Evolutionary conservation across 2,329 filamentous ascomycete species (phyloP).

Genomic region (Scedosporium aurantiacum): DNA sequence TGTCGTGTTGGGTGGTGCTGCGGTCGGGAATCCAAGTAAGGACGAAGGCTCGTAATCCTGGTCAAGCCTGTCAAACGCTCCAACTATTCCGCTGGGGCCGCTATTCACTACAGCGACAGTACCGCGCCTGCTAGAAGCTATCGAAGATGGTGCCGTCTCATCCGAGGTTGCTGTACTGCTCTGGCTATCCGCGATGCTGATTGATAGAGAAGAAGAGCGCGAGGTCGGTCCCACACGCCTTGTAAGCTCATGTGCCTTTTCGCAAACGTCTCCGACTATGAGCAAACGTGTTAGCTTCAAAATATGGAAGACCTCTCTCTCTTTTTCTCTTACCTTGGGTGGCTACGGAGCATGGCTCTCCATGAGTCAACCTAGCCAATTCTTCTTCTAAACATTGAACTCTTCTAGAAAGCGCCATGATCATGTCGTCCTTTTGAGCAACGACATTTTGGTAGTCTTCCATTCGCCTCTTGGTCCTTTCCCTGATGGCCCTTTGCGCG

Average conservation of each 20-base stretch:
- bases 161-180: neutral
- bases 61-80: neutral
- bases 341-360: neutral
- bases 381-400: slow-evolving; percentile 51
- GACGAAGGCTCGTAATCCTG: neutral
- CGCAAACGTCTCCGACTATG: neutral
- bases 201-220: neutral
- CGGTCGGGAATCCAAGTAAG: neutral
- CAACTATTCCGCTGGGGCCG: neutral
- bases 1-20: neutral
- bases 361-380: slow-evolving; percentile 56
- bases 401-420: neutral
- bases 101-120: neutral
- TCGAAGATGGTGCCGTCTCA: neutral
- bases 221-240: neutral
- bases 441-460: slow-evolving; percentile 29
- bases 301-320: neutral
- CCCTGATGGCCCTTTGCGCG: slow-evolving; percentile 77
- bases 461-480: slow-evolving; percentile 78
- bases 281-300: neutral
- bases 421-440: slow-evolving; percentile 1
- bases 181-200: neutral
- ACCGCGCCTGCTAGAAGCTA: neutral
- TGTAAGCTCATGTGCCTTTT: neutral
- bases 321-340: neutral